These are phyloP conservation scores for Ascochyta koolunga DNA, from an alignment of 2,329 filamentous ascomycete genomes.

Conservation along the genomic window DNA sequence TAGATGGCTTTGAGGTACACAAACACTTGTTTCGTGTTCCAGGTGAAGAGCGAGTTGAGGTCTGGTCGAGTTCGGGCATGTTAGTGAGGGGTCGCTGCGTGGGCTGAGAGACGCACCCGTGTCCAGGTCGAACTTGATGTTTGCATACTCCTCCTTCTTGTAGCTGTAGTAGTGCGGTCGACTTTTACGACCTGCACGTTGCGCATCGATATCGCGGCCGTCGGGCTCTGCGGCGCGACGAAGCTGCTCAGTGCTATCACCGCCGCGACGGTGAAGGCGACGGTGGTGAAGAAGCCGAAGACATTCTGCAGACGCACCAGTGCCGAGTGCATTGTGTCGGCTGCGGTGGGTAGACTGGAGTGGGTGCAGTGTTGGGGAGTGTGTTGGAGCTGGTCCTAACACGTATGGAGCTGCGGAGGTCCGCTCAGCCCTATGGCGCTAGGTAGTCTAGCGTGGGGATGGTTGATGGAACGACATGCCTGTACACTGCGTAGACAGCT, in stretches of 20 bases:
- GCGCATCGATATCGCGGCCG: conserved; percentile 67
- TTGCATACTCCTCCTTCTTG: conserved; percentile 94
- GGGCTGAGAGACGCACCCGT: conserved; percentile 59
- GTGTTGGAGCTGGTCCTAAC: conserved; percentile 25
- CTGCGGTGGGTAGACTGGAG: conserved; percentile 1
- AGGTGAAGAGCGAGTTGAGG: conserved; percentile 90
- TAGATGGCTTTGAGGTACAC: conserved; percentile 89
- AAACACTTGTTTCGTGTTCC: conserved; percentile 99
- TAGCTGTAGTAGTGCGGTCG: conserved; percentile 93
- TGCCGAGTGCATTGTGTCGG: conserved; percentile 76
- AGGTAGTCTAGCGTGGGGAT: no score
- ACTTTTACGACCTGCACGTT: conserved; percentile 90
- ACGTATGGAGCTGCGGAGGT: no score
- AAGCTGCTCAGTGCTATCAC: conserved; percentile 84
- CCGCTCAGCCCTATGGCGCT: no score
- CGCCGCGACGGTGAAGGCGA: conserved; percentile 79
- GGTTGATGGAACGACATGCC: no score
- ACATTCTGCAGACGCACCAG: conserved; percentile 86
- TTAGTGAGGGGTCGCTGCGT: no score
- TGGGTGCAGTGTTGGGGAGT: neutral
- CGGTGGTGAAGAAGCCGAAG: conserved; percentile 98
- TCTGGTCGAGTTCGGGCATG: no score
- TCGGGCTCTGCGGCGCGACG: conserved; percentile 70
- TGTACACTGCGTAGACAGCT: no score
- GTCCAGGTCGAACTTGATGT: conserved; percentile 91